Conservation (phyloP, 495 filamentous ascomycete genomes). For the Oidiodendron maius region DNA sequence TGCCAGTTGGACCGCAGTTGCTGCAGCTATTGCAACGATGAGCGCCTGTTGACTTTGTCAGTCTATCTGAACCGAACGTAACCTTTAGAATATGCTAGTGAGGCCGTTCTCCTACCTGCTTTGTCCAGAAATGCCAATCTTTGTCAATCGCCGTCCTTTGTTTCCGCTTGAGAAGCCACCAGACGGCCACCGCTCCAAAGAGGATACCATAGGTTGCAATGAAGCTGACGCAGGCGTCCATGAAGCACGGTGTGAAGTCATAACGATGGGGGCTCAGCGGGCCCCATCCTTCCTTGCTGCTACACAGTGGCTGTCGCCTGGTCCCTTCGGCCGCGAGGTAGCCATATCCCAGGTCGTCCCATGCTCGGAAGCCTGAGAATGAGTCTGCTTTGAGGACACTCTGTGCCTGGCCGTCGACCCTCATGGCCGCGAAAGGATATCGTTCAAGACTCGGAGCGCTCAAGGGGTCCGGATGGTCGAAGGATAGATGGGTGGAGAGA, state of each 20-base stretch:
- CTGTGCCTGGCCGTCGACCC: conserved; percentile 19
- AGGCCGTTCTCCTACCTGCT: conserved; percentile 57
- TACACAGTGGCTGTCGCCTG: conserved; percentile 66
- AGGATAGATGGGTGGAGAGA: no score
- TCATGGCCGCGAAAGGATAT: conserved; percentile 2
- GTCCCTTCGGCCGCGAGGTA: conserved; percentile 38
- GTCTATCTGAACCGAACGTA: no score
- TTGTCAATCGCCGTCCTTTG: conserved; percentile 63
- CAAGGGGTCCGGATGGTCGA: no score
- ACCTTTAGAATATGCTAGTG: not conserved
- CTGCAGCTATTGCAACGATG: conserved; percentile 60
- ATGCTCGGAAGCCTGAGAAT: conserved; percentile 42
- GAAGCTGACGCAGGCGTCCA: conserved; percentile 74
- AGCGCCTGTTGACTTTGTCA: conserved; percentile 57
- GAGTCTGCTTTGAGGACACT: conserved; percentile 43
- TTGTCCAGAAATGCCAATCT: conserved; percentile 94
- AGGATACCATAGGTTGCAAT: conserved; percentile 75
- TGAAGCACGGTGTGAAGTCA: conserved; percentile 95
- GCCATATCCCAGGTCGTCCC: conserved; percentile 28
- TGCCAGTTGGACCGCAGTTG: conserved; percentile 64
- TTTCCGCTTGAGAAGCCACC: conserved; percentile 56
- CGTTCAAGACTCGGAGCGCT: not conserved
- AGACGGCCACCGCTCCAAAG: conserved; percentile 67
- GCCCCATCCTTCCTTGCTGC: conserved; percentile 90
- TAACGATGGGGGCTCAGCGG: conserved; percentile 76